Base-by-base conservation (phyloP, 805 yeast species). In the Metschnikowia noctiluminum region DNA sequence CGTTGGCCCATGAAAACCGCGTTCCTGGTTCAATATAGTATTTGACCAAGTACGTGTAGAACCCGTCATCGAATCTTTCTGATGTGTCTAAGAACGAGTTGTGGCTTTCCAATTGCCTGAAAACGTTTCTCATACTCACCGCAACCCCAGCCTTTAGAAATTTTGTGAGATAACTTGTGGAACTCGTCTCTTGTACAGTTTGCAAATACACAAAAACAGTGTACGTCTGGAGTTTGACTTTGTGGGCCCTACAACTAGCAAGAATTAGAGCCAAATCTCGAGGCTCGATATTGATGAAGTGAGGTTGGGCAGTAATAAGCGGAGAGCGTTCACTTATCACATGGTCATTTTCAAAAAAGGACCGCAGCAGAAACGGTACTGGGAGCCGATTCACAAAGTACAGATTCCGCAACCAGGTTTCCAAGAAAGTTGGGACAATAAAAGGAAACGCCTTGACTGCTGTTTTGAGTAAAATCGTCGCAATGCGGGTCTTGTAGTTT, bases 71-170 rank as follows among this genome's bases (percentile, higher is more conserved):
- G 26, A 34, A 34, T 13, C 10, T 30, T 10, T 12, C 32, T 2
- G 32, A 30, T 10, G 10, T 30, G 10, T 12, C 45, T 11, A 36
- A 40, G 35, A 43, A 50, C 13, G 43, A 16, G 10, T 41, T 43
- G 30, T 50, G 53, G 16, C 43, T 16, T 34, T 46, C 36, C 30
- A 50, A 30, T 6, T 15, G 30, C 2, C 15, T 21, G n/a, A 34
- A 41, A 7, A 44, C 16, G 43, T 46, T 50, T 4, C 53, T 35
- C 30, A 46, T 43, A 30, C 50, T 50, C 31, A 31, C 53, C 1
- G 53, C 50, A 3, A 46, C 27, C 7, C 48, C 50, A 28, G 46
- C 41, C 35, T 40, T 50, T 39, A 50, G 43, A 21, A 36, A 50
- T 31, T 46, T 46, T 15, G 43, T 39, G 8, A 31, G 15, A 41